These are phyloP conservation scores for Pestalotiopsis sp. DNA, from an alignment of 2,329 filamentous ascomycete genomes.

Conservation along the genomic window DNA sequence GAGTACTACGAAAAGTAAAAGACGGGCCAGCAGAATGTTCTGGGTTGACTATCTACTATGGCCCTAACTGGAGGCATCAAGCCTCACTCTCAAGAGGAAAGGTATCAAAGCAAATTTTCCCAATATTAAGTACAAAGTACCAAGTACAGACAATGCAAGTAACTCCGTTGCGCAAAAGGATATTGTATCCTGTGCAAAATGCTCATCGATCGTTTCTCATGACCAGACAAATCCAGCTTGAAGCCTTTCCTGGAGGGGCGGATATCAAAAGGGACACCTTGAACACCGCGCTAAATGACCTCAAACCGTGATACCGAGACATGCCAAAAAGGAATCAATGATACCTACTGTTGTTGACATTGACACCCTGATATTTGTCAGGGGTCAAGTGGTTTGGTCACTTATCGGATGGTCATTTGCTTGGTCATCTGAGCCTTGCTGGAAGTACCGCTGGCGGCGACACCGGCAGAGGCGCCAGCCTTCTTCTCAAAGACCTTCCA, in stretches of 20 bases:
- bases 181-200: background rate
- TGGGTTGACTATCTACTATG: conserved; percentile 8
- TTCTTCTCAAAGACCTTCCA: conserved; percentile 99
- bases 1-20: no score
- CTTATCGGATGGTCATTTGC: conserved; percentile 90
- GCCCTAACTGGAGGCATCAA: background rate
- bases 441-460: conserved; percentile 67
- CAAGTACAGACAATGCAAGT: background rate
- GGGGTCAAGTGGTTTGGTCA: background rate
- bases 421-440: conserved; percentile 86
- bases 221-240: conserved; percentile 13
- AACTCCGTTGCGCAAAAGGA: background rate
- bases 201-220: conserved; percentile 12
- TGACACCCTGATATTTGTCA: conserved; percentile 12
- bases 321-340: conserved; percentile 19
- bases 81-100: background rate
- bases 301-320: conserved; percentile 15
- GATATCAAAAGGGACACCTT: conserved; percentile 6
- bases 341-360: conserved; percentile 19
- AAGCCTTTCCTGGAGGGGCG: conserved; percentile 1
- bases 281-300: conserved; percentile 18
- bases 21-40: background rate
- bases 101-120: background rate
- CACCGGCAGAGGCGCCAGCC: conserved; percentile 70
- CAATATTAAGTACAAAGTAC: conserved; percentile 3